Conservation (phyloP, 345 rosid genomes). For the Raphanus sativus region DNA sequence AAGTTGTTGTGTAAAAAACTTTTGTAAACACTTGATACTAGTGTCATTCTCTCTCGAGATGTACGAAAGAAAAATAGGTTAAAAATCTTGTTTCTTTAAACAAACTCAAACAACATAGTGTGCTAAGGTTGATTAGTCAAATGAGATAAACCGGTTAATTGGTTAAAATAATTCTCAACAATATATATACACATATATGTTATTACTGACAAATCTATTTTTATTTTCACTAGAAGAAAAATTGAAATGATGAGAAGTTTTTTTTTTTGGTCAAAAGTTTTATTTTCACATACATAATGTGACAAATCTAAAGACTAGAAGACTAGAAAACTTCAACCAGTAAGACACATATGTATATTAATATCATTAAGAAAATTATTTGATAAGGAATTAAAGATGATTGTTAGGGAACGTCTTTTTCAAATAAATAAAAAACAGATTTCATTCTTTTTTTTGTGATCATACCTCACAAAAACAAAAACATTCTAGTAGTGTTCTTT, state of each 20-base stretch:
- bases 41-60: neutral
- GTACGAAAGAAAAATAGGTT: too few relatives aligned
- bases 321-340: neutral
- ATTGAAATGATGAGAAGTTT: too few relatives aligned
- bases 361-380: neutral
- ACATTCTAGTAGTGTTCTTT: constrained; percentile 35
- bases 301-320: neutral
- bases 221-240: too few relatives aligned
- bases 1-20: neutral
- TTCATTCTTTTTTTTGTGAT: constrained; percentile 31
- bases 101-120: too few relatives aligned
- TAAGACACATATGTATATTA: neutral
- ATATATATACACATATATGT: too few relatives aligned
- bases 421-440: constrained; percentile 21
- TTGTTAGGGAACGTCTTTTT: constrained; percentile 23
- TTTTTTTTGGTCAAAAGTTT: too few relatives aligned
- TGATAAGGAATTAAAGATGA: neutral
- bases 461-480: constrained; percentile 30
- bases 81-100: too few relatives aligned
- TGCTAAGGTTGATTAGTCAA: too few relatives aligned
- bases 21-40: neutral
- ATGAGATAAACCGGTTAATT: too few relatives aligned
- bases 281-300: too few relatives aligned
- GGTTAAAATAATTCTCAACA: too few relatives aligned
- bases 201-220: too few relatives aligned